Conservation (phyloP, 257 asterid genomes). For the Primulina eburnea region DNA sequence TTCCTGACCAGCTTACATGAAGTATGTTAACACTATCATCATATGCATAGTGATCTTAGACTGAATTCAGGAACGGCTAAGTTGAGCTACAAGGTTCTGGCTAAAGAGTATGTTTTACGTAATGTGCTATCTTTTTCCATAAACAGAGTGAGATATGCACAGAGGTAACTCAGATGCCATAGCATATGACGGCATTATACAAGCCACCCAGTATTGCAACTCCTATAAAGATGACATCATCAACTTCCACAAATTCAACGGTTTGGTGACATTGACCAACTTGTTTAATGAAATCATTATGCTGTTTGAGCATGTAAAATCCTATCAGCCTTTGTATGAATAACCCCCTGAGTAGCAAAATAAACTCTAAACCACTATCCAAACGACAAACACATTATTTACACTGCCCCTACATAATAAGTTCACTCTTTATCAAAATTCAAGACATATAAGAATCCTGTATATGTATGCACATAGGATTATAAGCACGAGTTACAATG, state of each 20-base stretch:
- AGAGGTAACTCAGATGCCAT: neutral
- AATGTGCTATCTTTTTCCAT: neutral
- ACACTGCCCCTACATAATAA: neutral
- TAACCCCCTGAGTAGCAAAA: neutral
- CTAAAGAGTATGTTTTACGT: neutral
- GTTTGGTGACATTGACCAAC: too few relatives aligned
- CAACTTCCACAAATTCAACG: too few relatives aligned
- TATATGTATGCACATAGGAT: neutral
- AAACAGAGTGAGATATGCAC: neutral
- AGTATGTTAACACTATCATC: neutral
- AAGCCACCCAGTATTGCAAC: too few relatives aligned
- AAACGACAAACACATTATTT: neutral
- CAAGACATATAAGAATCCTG: neutral
- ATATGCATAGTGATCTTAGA: neutral
- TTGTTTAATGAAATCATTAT: too few relatives aligned
- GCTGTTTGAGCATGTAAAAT: too few relatives aligned
- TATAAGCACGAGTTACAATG: neutral
- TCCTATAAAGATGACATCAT: too few relatives aligned
- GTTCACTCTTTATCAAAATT: constrained; percentile 1
- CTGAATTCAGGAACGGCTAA: neutral
- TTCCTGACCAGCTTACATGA: neutral
- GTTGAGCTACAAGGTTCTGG: neutral
- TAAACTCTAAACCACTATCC: neutral
- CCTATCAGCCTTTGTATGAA: neutral
- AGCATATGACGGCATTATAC: neutral